Percentiles rank a stretch among this genome's conserved stretches.
These are phyloP conservation scores for Penicillium nucicola DNA, from an alignment of 495 filamentous ascomycete genomes.

Conservation along the genomic window DNA sequence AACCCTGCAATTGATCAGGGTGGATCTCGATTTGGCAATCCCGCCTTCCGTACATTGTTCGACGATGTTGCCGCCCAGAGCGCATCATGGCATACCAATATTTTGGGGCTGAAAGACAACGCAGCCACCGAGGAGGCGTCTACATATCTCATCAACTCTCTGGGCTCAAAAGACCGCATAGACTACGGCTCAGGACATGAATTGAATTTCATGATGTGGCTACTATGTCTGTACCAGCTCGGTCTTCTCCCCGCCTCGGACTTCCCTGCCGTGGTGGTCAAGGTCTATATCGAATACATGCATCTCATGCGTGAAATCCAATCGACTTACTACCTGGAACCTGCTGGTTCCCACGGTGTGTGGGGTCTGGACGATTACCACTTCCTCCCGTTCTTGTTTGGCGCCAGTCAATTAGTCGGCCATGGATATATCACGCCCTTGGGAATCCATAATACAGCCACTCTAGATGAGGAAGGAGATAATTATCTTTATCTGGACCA, in stretches of 20 bases:
- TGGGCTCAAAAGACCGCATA: constrained; percentile 83
- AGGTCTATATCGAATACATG: constrained; percentile 77
- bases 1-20: constrained; percentile 80
- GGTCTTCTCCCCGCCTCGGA: constrained; percentile 57
- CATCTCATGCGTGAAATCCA: constrained; percentile 80
- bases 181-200: constrained; percentile 98
- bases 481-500: constrained; percentile 90
- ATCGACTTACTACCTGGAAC: constrained; percentile 90
- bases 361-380: constrained; percentile 98
- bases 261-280: constrained; percentile 70
- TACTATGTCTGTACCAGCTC: constrained; percentile 86
- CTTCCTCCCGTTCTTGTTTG: constrained; percentile 95
- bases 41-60: constrained; percentile 78
- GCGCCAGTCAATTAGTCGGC: constrained; percentile 83
- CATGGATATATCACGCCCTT: constrained; percentile 86
- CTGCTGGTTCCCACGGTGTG: constrained; percentile 91
- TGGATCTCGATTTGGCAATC: constrained; percentile 92
- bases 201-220: constrained; percentile 92
- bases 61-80: constrained; percentile 61
- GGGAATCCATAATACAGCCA: constrained; percentile 78
- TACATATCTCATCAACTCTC: constrained; percentile 75
- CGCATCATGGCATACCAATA: constrained; percentile 35
- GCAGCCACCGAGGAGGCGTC: constrained; percentile 66
- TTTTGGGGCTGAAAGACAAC: constrained; percentile 50
- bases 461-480: constrained; percentile 78